Percentiles rank a stretch among this genome's conserved stretches.
phyloP scores from a whole-genome alignment of 1,139 yeast species.

The Candida sojae region DNA sequence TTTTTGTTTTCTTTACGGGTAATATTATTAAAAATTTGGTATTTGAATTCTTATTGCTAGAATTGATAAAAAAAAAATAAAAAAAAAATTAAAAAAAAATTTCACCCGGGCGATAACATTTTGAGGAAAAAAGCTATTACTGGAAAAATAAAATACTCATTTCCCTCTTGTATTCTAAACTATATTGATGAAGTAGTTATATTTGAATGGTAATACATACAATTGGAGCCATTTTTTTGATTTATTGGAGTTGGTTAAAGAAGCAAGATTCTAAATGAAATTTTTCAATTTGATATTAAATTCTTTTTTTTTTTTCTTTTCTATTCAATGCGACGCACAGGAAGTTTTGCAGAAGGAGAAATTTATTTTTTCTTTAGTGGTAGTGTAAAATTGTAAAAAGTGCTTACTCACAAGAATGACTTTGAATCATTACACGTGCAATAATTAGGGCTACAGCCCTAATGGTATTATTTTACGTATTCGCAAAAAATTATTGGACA shows the following conservation, averaged over 20 bases:
- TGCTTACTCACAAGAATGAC: neutral
- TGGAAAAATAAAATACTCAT: conserved; percentile 1
- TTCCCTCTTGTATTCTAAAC: conserved; percentile 2
- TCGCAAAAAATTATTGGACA: neutral
- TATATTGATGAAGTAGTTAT: conserved; percentile 2
- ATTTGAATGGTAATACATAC: conserved; percentile 52
- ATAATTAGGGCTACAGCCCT: conserved; percentile 1
- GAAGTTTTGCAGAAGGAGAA: neutral
- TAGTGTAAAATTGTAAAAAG: neutral
- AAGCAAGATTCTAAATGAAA: neutral
- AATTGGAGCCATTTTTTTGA: conserved; percentile 83
- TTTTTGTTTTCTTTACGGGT: conserved; percentile 1
- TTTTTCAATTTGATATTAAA: neutral
- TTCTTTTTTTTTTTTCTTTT: neutral
- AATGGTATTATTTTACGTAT: neutral
- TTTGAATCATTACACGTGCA: neutral
- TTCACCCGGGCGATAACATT: conserved; percentile 7
- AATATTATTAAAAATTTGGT: too few relatives aligned
- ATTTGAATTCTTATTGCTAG: too few relatives aligned
- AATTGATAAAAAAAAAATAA: conserved; percentile 1
- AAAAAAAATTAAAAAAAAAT: conserved; percentile 7
- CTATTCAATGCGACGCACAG: neutral
- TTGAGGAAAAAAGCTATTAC: conserved; percentile 10
- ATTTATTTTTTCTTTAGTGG: neutral
- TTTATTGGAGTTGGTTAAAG: conserved; percentile 8